Evolutionary conservation across 1,284 basidiomycete genomes (phyloP).

Genomic region (Tranzscheliella williamsii): DNA sequence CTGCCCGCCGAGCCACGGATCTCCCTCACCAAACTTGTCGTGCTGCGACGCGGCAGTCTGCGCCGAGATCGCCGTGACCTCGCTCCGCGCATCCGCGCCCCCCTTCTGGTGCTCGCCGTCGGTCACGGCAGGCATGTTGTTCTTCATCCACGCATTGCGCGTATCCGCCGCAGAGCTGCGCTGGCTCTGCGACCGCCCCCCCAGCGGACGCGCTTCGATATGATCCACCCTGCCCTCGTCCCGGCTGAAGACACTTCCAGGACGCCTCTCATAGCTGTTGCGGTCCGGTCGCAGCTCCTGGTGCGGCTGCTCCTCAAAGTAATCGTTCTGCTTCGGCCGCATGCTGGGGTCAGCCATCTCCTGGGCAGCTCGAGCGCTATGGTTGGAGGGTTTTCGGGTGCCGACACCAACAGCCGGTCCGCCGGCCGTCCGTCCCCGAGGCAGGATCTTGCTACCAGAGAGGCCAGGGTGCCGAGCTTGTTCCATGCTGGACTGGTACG

Average conservation of each 20-base stretch:
- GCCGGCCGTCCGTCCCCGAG: slow-evolving; percentile 12
- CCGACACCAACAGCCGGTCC: slow-evolving; percentile 21
- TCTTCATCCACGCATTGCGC: slow-evolving; percentile 1
- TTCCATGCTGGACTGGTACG: slow-evolving; percentile 6
- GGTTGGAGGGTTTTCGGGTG: slow-evolving; percentile 8
- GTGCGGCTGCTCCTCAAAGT: slow-evolving; percentile 5
- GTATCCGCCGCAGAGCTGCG: background rate
- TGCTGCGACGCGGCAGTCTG: background rate
- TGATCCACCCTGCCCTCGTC: background rate
- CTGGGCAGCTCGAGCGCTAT: slow-evolving; percentile 4
- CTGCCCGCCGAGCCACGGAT: slow-evolving; percentile 18
- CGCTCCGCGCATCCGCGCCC: background rate
- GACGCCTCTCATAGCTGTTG: background rate
- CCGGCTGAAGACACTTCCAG: too few relatives aligned
- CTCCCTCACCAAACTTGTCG: background rate
- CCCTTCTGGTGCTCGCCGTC: background rate
- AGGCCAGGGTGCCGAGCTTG: slow-evolving; percentile 25
- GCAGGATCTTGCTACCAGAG: slow-evolving; percentile 10
- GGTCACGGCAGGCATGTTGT: background rate
- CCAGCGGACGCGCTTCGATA: background rate
- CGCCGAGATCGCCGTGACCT: background rate
- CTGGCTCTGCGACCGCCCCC: background rate
- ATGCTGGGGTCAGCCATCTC: background rate
- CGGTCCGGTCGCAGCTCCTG: background rate
- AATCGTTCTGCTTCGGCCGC: background rate